Evolutionary conservation across 768 basidiomycete genomes (phyloP).

Genomic region (Leucocoprinus birnbaumii): DNA sequence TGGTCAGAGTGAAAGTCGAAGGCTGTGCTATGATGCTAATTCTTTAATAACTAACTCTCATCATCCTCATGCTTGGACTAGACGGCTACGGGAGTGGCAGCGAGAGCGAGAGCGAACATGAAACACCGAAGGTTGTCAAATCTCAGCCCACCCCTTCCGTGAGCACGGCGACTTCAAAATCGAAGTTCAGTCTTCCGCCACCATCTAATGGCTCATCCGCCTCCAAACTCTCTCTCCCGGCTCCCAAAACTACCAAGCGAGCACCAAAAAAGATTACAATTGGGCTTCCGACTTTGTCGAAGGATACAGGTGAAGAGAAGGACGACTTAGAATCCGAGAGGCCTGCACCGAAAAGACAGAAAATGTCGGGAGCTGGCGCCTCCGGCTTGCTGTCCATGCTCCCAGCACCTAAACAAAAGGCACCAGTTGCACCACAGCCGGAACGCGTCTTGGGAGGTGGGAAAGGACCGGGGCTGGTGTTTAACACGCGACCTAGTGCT

Average conservation of each 20-base stretch:
- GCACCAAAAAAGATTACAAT: slow-evolving; percentile 60
- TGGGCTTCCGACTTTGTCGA: slow-evolving; percentile 46
- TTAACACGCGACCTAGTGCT: slow-evolving; percentile 32
- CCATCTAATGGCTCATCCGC: background rate
- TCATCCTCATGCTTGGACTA: slow-evolving; percentile 60
- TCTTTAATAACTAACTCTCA: background rate
- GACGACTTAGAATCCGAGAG: slow-evolving; percentile 35
- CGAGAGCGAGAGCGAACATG: slow-evolving; percentile 46
- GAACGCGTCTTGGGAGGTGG: slow-evolving; percentile 67
- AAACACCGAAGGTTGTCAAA: slow-evolving; percentile 20
- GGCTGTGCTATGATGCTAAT: background rate
- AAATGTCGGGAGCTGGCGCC: slow-evolving; percentile 48
- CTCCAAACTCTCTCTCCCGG: background rate
- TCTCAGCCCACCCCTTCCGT: background rate
- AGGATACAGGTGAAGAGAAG: slow-evolving; percentile 29
- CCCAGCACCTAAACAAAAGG: slow-evolving; percentile 65
- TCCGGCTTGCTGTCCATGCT: slow-evolving; percentile 73
- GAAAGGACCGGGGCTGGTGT: slow-evolving; percentile 57
- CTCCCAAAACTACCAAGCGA: slow-evolving; percentile 32
- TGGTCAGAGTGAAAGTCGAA: background rate
- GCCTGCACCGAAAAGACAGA: slow-evolving; percentile 59
- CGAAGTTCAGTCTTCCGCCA: slow-evolving; percentile 21
- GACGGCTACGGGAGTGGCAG: slow-evolving; percentile 76
- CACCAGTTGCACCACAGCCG: slow-evolving; percentile 35
- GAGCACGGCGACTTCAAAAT: background rate